phyloP scores from a whole-genome alignment of 164 flowering plant genomes.

The Dillenia turbinata region DNA sequence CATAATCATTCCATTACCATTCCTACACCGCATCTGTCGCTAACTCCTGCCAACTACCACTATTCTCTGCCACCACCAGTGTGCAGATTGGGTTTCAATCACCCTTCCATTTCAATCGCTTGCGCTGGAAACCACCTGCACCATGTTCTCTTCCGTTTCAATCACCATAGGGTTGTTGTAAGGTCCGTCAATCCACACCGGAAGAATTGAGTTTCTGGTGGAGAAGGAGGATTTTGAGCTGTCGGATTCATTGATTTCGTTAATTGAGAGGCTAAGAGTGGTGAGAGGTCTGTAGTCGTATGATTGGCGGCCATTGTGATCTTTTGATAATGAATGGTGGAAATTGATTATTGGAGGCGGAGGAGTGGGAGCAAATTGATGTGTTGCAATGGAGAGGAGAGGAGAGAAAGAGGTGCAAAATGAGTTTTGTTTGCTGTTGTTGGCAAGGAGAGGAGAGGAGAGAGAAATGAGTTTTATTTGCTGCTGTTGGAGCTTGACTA shows the following conservation, averaged over 20 bases:
- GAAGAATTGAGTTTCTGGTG: conserved; percentile 17
- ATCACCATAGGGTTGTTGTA: conserved; percentile 38
- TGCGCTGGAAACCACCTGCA: conserved; percentile 42
- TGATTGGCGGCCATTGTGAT: conserved; percentile 58
- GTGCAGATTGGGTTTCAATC: conserved; percentile 44
- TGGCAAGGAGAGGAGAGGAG: neutral
- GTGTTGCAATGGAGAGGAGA: too few species aligned
- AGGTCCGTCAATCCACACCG: conserved; percentile 74
- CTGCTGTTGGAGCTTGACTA: too few species aligned
- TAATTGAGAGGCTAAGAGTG: conserved; percentile 57
- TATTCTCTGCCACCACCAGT: conserved; percentile 34
- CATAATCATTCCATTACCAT: too few species aligned
- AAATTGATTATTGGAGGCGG: conserved; percentile 34
- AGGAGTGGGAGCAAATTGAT: too few species aligned
- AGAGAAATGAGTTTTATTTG: too few species aligned
- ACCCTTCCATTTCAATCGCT: conserved; percentile 51
- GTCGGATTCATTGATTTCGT: conserved; percentile 17
- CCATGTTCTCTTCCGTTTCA: conserved; percentile 76
- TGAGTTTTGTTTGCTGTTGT: neutral
- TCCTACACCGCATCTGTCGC: conserved; percentile 63
- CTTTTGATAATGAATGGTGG: conserved; percentile 71
- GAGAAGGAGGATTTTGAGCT: neutral
- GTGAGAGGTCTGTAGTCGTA: conserved; percentile 81
- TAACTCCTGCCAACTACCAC: conserved; percentile 25
- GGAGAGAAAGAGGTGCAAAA: neutral